A percentile compares a stretch with the other conserved stretches of the same genome.
Conservation (phyloP, 345 rosid species). For the Bruguiera sexangula region DNA sequence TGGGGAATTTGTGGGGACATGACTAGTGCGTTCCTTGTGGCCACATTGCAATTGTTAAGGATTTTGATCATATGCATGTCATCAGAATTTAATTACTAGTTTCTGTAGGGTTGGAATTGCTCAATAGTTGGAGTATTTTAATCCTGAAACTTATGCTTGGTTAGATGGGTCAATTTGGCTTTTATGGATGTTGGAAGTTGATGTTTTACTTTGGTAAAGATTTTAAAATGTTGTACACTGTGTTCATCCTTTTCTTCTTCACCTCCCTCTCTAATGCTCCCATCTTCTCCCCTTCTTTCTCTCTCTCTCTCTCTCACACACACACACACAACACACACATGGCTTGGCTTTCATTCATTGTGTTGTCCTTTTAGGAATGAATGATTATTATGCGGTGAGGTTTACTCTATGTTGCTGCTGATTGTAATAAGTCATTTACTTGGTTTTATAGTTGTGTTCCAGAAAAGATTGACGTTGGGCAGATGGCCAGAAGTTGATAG, state of each 20-base stretch:
- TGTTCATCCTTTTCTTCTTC: not conserved
- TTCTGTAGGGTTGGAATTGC: slow-evolving; percentile 33
- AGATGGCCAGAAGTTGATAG: slow-evolving; percentile 55
- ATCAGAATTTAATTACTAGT: slow-evolving; percentile 24
- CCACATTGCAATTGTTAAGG: slow-evolving; percentile 25
- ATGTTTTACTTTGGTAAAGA: slow-evolving; percentile 6
- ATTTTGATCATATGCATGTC: slow-evolving; percentile 21
- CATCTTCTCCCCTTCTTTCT: not conserved
- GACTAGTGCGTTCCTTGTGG: slow-evolving; percentile 25
- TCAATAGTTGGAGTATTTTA: slow-evolving; percentile 27
- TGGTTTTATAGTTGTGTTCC: slow-evolving; percentile 65
- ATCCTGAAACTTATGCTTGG: slow-evolving; percentile 26
- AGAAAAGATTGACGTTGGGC: slow-evolving; percentile 51
- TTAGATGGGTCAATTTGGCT: slow-evolving; percentile 17
- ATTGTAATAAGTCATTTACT: slow-evolving; percentile 41
- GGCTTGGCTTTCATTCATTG: not conserved
- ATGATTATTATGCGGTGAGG: slow-evolving; percentile 7
- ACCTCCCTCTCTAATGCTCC: too few relatives aligned
- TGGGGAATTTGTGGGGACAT: slow-evolving; percentile 18
- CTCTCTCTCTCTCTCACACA: not conserved
- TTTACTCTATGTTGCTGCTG: slow-evolving; percentile 14
- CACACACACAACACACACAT: too few relatives aligned
- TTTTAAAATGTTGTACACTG: slow-evolving; percentile 12
- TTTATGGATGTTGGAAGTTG: slow-evolving; percentile 19
- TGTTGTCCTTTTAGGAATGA: not conserved